Conservation (phyloP, 371 early-diverging fungal species). For the Mucor velutinosus region DNA sequence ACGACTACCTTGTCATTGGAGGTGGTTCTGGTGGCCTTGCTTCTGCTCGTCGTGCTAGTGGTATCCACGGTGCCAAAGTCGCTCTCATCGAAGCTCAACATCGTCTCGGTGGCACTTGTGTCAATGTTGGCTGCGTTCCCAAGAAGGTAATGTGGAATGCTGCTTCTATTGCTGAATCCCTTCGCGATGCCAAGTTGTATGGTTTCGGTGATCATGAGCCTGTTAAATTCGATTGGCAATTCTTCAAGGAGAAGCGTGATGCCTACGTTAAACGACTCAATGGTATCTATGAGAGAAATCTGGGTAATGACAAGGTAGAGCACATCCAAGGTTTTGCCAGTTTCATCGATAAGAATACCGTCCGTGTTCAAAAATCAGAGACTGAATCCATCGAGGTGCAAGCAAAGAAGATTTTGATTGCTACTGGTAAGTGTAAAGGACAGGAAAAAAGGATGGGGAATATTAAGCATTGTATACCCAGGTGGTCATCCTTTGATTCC, state of each 20-base stretch:
- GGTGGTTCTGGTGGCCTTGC: slow-evolving; percentile 91
- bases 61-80: slow-evolving; percentile 88
- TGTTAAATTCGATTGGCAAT: slow-evolving; percentile 68
- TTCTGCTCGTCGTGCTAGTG: slow-evolving; percentile 89
- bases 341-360: slow-evolving; percentile 75
- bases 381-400: slow-evolving; percentile 51
- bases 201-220: slow-evolving; percentile 73
- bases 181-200: slow-evolving; percentile 86
- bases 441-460: neutral
- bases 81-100: slow-evolving; percentile 86
- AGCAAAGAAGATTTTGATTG: slow-evolving; percentile 88
- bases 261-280: slow-evolving; percentile 96
- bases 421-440: slow-evolving; percentile 62
- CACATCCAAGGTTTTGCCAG: slow-evolving; percentile 84
- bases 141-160: slow-evolving; percentile 99
- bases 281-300: slow-evolving; percentile 92
- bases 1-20: slow-evolving; percentile 93
- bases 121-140: slow-evolving; percentile 98
- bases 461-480: neutral
- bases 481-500: slow-evolving; percentile 80
- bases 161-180: slow-evolving; percentile 84
- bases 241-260: slow-evolving; percentile 90
- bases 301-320: slow-evolving; percentile 85
- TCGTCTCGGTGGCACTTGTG: slow-evolving; percentile 94
- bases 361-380: slow-evolving; percentile 65